Conservation (phyloP, 495 filamentous ascomycete species). For the Penicillium desertorum region DNA sequence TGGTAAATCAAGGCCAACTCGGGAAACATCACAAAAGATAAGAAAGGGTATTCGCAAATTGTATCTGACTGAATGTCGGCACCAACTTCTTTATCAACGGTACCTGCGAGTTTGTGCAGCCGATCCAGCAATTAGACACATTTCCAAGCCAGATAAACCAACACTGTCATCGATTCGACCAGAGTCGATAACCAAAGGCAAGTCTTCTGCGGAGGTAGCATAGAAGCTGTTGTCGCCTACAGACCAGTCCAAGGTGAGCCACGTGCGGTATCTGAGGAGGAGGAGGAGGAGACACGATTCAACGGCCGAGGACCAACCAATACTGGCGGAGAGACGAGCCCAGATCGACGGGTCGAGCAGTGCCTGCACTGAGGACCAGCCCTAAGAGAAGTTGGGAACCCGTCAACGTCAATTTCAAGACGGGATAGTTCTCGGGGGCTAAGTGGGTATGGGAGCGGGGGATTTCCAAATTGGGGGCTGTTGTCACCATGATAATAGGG, state of each 20-base stretch:
- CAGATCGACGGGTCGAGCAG: background rate
- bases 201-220: background rate
- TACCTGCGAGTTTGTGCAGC: background rate
- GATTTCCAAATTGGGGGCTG: background rate
- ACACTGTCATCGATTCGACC: background rate
- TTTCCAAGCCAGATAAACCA: background rate
- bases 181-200: background rate
- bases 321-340: background rate
- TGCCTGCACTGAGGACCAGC: background rate
- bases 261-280: background rate
- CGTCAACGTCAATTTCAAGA: background rate
- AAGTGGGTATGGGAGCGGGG: background rate
- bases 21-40: background rate
- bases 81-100: background rate
- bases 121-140: background rate
- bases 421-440: background rate
- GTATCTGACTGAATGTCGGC: background rate
- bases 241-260: background rate
- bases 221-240: background rate
- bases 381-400: background rate
- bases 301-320: background rate
- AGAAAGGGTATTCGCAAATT: background rate
- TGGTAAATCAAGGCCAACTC: background rate
- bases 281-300: background rate
- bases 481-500: background rate